These are phyloP conservation scores for Jamesozyma gamospora DNA, from an alignment of 805 yeast genomes.

Conservation along the genomic window DNA sequence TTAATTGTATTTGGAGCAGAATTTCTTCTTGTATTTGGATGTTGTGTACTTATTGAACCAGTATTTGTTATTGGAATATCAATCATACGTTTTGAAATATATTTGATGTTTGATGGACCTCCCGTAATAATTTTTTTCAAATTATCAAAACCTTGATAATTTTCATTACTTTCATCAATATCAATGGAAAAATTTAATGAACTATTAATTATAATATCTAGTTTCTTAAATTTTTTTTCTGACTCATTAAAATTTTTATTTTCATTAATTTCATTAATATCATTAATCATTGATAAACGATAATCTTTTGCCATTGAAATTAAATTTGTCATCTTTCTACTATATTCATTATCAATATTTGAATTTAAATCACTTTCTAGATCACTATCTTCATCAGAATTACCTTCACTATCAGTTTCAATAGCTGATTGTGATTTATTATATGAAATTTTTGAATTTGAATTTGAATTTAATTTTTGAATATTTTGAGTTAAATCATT, in stretches of 20 bases:
- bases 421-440: not conserved
- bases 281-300: constrained; percentile 10
- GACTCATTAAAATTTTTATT: constrained; percentile 1
- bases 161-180: constrained; percentile 12
- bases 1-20: not conserved
- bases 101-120: constrained; percentile 3
- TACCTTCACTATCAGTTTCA: not conserved
- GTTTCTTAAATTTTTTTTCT: constrained; percentile 5
- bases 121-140: constrained; percentile 24
- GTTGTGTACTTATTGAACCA: not conserved
- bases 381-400: not conserved
- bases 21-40: not conserved
- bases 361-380: not conserved
- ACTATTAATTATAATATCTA: constrained; percentile 16
- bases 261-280: constrained; percentile 7
- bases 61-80: constrained; percentile 4
- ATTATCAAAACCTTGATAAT: constrained; percentile 12
- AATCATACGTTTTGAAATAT: constrained; percentile 10
- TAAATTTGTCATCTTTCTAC: constrained; percentile 4
- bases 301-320: constrained; percentile 10
- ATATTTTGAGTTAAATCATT: no score
- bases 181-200: constrained; percentile 17
- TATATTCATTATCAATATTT: not conserved
- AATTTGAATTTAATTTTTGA: not conserved
- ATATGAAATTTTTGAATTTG: not conserved